Conservation (phyloP, 2,329 filamentous ascomycete species). For the Penicillium olsonii region DNA sequence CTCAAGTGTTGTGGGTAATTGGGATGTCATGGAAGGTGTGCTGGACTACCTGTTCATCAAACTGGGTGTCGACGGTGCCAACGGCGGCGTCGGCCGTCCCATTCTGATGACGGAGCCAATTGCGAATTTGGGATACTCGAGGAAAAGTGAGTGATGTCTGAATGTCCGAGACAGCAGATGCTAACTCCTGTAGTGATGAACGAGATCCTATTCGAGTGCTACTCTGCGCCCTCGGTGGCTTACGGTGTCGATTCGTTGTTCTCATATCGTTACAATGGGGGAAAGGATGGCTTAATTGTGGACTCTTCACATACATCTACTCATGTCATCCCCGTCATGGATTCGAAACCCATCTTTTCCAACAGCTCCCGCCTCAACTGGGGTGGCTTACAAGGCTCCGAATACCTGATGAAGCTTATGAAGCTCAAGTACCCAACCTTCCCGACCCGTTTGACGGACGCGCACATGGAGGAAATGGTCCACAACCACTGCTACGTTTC, state of each 20-base stretch:
- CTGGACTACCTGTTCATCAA: constrained; percentile 95
- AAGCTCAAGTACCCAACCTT: constrained; percentile 90
- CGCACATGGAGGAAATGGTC: constrained; percentile 85
- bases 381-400: constrained; percentile 86
- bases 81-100: constrained; percentile 77
- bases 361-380: constrained; percentile 91
- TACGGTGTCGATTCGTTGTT: constrained; percentile 97
- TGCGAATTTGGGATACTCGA: constrained; percentile 83
- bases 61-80: constrained; percentile 74
- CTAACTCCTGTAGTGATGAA: constrained; percentile 72
- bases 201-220: constrained; percentile 96
- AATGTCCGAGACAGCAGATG: background rate
- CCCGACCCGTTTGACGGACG: constrained; percentile 78
- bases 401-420: constrained; percentile 88
- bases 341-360: constrained; percentile 78
- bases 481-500: constrained; percentile 89
- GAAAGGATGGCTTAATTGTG: constrained; percentile 81
- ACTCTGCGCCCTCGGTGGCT: constrained; percentile 82
- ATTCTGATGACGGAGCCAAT: constrained; percentile 95
- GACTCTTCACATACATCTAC: constrained; percentile 93
- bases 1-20: constrained; percentile 90
- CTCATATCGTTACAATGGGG: constrained; percentile 89
- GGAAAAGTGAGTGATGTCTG: constrained; percentile 67
- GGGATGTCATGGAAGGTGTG: constrained; percentile 95
- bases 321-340: constrained; percentile 89